Conservation (phyloP, 225 moss, liverwort and hornwort species). For the Pleurozium schreberi region DNA sequence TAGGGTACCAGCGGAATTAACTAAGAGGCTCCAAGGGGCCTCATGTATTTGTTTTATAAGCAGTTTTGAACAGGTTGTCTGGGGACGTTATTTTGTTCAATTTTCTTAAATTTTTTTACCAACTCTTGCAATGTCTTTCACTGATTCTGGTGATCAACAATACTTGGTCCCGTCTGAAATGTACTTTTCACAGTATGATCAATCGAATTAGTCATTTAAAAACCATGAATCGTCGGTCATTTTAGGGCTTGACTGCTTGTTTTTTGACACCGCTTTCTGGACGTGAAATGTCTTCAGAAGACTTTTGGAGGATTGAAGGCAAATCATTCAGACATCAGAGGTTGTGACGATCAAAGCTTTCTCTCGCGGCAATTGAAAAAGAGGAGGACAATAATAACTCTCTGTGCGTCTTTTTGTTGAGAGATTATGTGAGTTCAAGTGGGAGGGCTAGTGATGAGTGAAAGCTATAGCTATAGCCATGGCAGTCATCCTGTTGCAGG, state of each 20-base stretch:
- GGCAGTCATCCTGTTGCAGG: slow-evolving; percentile 28
- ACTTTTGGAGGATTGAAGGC: neutral
- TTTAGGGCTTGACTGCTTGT: neutral
- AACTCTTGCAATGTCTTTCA: neutral
- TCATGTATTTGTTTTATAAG: neutral
- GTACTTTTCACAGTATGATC: neutral
- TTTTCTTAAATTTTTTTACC: neutral
- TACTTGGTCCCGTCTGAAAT: neutral
- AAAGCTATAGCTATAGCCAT: slow-evolving; percentile 21
- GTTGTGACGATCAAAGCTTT: neutral
- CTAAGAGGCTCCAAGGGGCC: neutral
- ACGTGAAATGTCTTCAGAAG: neutral
- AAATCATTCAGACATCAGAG: neutral
- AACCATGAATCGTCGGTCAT: neutral
- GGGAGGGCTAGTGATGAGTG: slow-evolving; percentile 36
- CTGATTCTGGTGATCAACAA: neutral
- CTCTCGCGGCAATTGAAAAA: neutral
- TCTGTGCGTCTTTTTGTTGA: neutral
- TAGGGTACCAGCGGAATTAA: neutral
- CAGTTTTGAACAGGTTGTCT: neutral
- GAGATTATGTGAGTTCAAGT: neutral
- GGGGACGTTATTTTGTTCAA: neutral
- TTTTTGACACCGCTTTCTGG: neutral
- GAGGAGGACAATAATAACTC: neutral
- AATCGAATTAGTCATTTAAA: neutral